Conservation (phyloP, 495 filamentous ascomycete genomes). For the Talaromyces nanjingensis region DNA sequence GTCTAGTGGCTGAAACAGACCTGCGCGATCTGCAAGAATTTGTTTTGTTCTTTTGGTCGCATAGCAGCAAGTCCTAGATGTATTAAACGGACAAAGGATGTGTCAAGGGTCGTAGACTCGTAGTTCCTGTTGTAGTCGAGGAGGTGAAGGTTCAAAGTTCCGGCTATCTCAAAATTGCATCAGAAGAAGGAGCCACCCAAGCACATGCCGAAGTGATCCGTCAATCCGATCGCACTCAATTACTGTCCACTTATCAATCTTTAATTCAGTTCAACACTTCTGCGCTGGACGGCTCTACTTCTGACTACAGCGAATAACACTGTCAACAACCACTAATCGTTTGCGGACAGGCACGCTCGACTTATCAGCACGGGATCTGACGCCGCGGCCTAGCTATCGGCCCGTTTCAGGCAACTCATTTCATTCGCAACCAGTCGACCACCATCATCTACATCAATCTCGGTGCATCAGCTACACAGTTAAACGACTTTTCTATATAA, state of each 20-base stretch:
- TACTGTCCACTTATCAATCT: neutral
- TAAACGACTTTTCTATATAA: no score
- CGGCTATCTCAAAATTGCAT: constrained; percentile 4
- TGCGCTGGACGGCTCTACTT: neutral
- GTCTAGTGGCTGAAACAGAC: neutral
- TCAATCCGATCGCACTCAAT: neutral
- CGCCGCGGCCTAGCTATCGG: neutral
- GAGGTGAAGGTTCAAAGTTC: neutral
- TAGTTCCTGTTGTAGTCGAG: neutral
- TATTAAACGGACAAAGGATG: neutral
- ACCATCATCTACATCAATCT: neutral
- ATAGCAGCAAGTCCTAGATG: neutral
- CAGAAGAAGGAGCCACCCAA: constrained; percentile 1
- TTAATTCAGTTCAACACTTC: neutral
- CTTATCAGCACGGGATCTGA: neutral
- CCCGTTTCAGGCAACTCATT: constrained; percentile 3
- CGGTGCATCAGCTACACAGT: neutral
- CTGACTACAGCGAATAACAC: neutral
- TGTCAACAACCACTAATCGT: neutral
- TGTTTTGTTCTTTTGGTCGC: neutral
- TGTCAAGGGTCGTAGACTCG: neutral
- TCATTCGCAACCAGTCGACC: neutral
- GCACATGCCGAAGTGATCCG: constrained; percentile 5
- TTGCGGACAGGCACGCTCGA: neutral
- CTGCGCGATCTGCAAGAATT: neutral